Evolutionary conservation across 495 filamentous ascomycete genomes (phyloP).

Genomic region (Penicillium salamii): DNA sequence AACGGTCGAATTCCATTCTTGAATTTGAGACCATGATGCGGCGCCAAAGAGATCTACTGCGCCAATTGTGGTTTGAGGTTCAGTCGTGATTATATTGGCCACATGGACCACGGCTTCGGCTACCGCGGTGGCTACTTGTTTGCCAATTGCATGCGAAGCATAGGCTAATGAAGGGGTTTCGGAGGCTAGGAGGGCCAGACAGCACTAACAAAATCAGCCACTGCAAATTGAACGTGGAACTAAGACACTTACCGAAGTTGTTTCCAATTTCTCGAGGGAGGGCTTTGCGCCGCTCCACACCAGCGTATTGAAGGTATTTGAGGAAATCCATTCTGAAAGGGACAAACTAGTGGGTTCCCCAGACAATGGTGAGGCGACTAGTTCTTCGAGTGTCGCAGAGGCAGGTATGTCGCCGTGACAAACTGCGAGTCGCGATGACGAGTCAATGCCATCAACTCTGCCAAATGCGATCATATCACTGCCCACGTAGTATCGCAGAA

Average conservation of each 20-base stretch:
- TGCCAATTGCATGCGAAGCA: slow-evolving; percentile 7
- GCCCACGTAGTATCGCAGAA: slow-evolving; percentile 42
- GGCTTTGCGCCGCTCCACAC: slow-evolving; percentile 16
- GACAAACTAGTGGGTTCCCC: not conserved
- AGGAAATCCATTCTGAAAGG: slow-evolving; percentile 16
- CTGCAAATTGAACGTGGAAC: not conserved
- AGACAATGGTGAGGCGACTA: not conserved
- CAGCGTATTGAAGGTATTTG: slow-evolving; percentile 31
- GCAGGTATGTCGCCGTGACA: slow-evolving; percentile 11
- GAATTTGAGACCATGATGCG: slow-evolving; percentile 6
- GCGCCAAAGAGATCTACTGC: slow-evolving; percentile 12
- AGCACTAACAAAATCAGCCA: not conserved
- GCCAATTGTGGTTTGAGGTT: slow-evolving; percentile 12
- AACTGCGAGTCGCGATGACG: slow-evolving; percentile 1
- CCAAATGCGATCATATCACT: slow-evolving; percentile 47
- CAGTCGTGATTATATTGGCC: slow-evolving; percentile 1
- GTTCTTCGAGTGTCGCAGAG: slow-evolving; percentile 1
- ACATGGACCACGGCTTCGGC: slow-evolving; percentile 7
- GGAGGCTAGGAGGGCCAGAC: slow-evolving; percentile 1
- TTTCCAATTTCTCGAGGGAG: slow-evolving; percentile 2
- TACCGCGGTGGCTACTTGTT: slow-evolving; percentile 6
- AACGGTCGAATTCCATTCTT: slow-evolving; percentile 12
- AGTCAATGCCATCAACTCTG: slow-evolving; percentile 8
- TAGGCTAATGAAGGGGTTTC: slow-evolving; percentile 4
- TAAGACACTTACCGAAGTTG: slow-evolving; percentile 3